Evolutionary conservation across 2,329 filamentous ascomycete genomes (phyloP).

Genomic region (Pseudopithomyces chartarum): DNA sequence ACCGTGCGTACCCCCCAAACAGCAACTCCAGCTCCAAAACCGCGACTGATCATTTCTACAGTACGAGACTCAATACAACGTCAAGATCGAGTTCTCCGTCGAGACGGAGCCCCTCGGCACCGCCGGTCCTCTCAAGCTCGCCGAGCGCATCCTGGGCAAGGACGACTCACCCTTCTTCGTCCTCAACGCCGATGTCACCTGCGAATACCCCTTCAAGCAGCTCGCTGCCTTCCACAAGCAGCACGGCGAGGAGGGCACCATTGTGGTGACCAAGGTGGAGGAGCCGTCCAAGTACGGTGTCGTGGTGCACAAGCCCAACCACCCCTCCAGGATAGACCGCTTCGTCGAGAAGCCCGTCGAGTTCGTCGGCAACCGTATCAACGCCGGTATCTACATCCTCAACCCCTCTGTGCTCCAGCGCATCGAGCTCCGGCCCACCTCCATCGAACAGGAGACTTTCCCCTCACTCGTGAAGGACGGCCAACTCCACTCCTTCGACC

Average conservation of each 20-base stretch:
- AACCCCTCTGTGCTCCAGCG: conserved; percentile 89
- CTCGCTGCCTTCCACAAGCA: conserved; percentile 89
- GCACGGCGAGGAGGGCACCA: conserved; percentile 95
- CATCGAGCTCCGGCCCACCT: conserved; percentile 95
- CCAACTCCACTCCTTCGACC: conserved; percentile 91
- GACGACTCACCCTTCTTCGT: conserved; percentile 97
- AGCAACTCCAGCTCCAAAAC: conserved; percentile 1
- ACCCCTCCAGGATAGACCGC: conserved; percentile 90
- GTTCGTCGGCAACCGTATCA: conserved; percentile 98
- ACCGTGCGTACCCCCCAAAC: conserved; percentile 63
- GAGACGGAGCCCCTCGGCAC: conserved; percentile 95
- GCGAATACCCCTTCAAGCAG: conserved; percentile 93
- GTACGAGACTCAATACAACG: conserved; percentile 91
- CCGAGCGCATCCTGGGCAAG: conserved; percentile 88
- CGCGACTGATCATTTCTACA: conserved; percentile 24
- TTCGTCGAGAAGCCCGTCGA: conserved; percentile 99
- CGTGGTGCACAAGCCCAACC: conserved; percentile 93
- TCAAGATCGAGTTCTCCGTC: conserved; percentile 96
- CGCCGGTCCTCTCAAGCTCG: conserved; percentile 92
- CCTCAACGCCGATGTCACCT: conserved; percentile 97
- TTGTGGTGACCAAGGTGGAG: conserved; percentile 98
- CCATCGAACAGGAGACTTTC: conserved; percentile 99
- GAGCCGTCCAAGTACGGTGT: conserved; percentile 99
- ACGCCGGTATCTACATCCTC: conserved; percentile 96
- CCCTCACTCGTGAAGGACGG: conserved; percentile 88